Percentiles rank a stretch among this genome's conserved stretches.
Conservation (phyloP, 257 asterid species). For the Echium plantagineum region DNA sequence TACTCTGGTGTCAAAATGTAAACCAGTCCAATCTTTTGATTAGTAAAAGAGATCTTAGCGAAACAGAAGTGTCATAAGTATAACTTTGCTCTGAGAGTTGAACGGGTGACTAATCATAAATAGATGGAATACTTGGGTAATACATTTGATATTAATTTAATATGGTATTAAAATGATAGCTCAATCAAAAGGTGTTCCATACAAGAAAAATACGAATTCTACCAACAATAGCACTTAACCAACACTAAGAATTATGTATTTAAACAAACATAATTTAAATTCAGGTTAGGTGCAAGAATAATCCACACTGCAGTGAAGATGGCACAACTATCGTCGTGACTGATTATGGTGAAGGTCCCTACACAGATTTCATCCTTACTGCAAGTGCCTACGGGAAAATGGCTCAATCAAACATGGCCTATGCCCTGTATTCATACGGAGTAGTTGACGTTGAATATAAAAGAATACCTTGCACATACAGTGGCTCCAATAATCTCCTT, state of each 20-base stretch:
- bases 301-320: slow-evolving; percentile 44
- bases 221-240: no score
- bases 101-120: no score
- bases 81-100: no score
- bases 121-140: no score
- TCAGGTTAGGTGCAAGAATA: slow-evolving; percentile 58
- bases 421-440: slow-evolving; percentile 37
- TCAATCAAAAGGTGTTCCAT: no score
- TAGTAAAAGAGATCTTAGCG: no score
- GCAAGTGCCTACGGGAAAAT: slow-evolving; percentile 39
- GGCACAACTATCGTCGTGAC: slow-evolving; percentile 58
- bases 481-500: slow-evolving; percentile 23
- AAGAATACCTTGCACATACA: slow-evolving; percentile 38
- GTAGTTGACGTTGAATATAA: slow-evolving; percentile 46
- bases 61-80: no score
- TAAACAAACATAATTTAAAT: background rate
- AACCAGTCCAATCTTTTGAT: no score
- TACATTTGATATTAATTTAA: no score
- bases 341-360: slow-evolving; percentile 53
- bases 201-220: no score
- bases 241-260: background rate
- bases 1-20: no score
- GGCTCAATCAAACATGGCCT: slow-evolving; percentile 44
- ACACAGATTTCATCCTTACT: slow-evolving; percentile 60
- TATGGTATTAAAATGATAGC: no score